A percentile compares a stretch with the other conserved stretches of the same genome.
phyloP scores from a whole-genome alignment of 495 filamentous ascomycete genomes.

The Cetradonia linearis region DNA sequence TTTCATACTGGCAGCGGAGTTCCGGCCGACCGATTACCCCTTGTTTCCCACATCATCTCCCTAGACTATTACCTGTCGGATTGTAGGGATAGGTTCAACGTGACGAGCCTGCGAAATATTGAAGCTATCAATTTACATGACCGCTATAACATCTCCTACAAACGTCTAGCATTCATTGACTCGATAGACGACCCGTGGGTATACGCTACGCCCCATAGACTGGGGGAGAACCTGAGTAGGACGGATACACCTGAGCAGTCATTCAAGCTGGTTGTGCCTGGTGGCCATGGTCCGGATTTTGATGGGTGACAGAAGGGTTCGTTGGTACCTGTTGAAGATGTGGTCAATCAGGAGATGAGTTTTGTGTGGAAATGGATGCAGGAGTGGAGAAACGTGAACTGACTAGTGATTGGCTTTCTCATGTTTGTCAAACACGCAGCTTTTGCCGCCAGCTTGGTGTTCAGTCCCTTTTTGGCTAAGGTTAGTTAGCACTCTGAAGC shows the following conservation, averaged over 20 bases:
- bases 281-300: constrained; percentile 65
- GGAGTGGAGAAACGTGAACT: background rate
- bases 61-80: constrained; percentile 42
- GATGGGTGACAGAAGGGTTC: constrained; percentile 35
- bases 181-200: constrained; percentile 64
- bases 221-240: constrained; percentile 34
- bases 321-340: background rate
- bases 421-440: no score
- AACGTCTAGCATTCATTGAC: constrained; percentile 56
- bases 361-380: background rate
- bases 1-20: constrained; percentile 55
- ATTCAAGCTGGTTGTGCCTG: constrained; percentile 50
- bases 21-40: constrained; percentile 44
- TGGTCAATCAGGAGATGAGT: background rate
- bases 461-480: no score
- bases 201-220: constrained; percentile 50
- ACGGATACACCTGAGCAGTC: constrained; percentile 48
- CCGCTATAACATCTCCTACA: constrained; percentile 53
- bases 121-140: constrained; percentile 57
- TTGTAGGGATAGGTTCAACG: constrained; percentile 54
- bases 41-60: constrained; percentile 55
- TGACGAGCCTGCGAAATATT: constrained; percentile 45
- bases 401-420: background rate
- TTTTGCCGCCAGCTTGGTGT: no score
- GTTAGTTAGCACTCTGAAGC: no score